Evolutionary conservation across 495 filamentous ascomycete genomes (phyloP), one percentile per base, ranked within the genome.

Genomic region (Glarea lozoyensis): DNA sequence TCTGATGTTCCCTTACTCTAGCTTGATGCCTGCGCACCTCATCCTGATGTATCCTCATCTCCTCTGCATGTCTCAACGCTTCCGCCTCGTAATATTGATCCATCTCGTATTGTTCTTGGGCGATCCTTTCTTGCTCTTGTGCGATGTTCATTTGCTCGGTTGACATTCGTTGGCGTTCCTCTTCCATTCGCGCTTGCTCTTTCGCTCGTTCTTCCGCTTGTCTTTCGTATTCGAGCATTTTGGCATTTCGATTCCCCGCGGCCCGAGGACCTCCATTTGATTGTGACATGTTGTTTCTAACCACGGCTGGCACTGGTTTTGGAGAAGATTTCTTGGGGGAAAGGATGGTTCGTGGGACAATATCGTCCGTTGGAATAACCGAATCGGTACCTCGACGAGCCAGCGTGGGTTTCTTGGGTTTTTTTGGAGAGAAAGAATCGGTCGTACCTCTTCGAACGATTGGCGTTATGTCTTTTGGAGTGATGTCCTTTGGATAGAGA

Each of bases 51-150:
- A 29, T 10, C n/a, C 38, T 5, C 43, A 70, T 32, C 1, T 65
- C 69, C 44, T 70, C 69, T 15, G 68, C 66, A 16, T 69, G 64
- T 19, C 64, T 61, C 12, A 68, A 42, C 21, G 55, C 60, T 25
- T 52, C 57, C 10, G 47, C 49, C 7, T 56, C 57, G 22, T 60
- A 59, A 42, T 53, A 58, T 32, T 51, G 52, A 16, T 40, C 49
- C 32, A 68, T 73, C 37, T 75, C 75, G 6, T 65, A 35, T 36
- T 65, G 64, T n/a, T 69, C 61, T 1, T 56, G 62, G 20, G 68
- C 62, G 41, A 63, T 61, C 29, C 60, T 52, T 22, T 67, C 55
- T 41, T 68, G 64, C 16, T 59, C 60, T 46, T 38, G 64, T 60
- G 53, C 69, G 45, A 50, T 66, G 56, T 52, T 54, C 60, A 50